These are phyloP conservation scores for Ceratocystis destructans DNA, from an alignment of 2,329 filamentous ascomycete species.

Conservation along the genomic window DNA sequence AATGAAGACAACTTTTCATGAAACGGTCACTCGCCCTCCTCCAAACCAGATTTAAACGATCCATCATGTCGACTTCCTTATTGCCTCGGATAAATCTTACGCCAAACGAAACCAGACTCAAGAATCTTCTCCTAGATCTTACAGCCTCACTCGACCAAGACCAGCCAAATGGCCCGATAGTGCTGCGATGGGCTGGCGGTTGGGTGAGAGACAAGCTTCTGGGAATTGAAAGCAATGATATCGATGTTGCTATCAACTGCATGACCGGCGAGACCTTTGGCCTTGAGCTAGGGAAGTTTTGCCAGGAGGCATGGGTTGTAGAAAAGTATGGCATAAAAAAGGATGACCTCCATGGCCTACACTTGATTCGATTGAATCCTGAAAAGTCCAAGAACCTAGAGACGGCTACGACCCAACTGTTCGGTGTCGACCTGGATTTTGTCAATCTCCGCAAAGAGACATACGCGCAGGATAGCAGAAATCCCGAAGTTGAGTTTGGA, in stretches of 20 bases:
- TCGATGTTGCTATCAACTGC: conserved; percentile 71
- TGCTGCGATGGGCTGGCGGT: conserved; percentile 68
- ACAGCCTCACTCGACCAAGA: conserved; percentile 38
- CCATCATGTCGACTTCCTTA: conserved; percentile 11
- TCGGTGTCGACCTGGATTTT: conserved; percentile 81
- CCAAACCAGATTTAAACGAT: conserved; percentile 1
- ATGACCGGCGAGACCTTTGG: conserved; percentile 73
- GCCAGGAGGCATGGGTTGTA: conserved; percentile 44
- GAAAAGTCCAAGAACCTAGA: conserved; percentile 95
- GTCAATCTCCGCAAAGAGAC: conserved; percentile 90
- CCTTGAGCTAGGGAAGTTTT: conserved; percentile 53
- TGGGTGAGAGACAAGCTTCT: conserved; percentile 81
- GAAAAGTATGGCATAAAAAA: conserved; percentile 45
- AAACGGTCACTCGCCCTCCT: conserved; percentile 12
- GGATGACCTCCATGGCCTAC: conserved; percentile 57
- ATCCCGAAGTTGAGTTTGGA: conserved; percentile 86
- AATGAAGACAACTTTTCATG: neutral
- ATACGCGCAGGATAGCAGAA: conserved; percentile 77
- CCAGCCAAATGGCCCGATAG: conserved; percentile 33
- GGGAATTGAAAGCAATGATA: conserved; percentile 58
- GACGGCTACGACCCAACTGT: conserved; percentile 72
- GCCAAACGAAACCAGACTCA: conserved; percentile 56
- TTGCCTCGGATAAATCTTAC: conserved; percentile 40
- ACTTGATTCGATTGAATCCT: conserved; percentile 83
- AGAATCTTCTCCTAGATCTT: conserved; percentile 68